Conservation (phyloP, 75 land plant genomes). For the Chamaecyparis obtusa region DNA sequence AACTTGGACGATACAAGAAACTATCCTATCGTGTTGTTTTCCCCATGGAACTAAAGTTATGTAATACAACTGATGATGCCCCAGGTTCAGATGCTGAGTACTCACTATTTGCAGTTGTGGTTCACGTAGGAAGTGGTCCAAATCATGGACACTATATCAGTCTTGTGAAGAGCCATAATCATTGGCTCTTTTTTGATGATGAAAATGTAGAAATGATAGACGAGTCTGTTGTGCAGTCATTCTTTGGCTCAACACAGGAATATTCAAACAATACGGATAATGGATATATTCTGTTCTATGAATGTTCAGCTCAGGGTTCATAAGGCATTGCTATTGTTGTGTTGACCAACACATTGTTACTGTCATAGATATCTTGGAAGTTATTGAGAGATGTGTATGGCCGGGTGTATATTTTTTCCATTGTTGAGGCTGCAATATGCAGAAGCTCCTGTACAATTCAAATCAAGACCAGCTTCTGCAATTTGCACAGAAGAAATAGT, state of each 20-base stretch:
- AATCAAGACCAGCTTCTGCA: slow-evolving; percentile 1
- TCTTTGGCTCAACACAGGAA: slow-evolving; percentile 41
- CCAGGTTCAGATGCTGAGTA: slow-evolving; percentile 41
- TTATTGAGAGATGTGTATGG: background rate
- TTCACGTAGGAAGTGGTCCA: slow-evolving; percentile 44
- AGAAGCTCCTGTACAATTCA: slow-evolving; percentile 7
- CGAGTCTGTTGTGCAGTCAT: slow-evolving; percentile 32
- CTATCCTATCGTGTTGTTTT: slow-evolving; percentile 38
- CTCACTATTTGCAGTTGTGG: slow-evolving; percentile 43
- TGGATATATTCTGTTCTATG: slow-evolving; percentile 41
- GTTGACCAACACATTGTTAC: too few species aligned
- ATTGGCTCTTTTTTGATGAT: slow-evolving; percentile 46
- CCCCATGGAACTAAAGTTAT: slow-evolving; percentile 36
- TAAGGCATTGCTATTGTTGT: background rate
- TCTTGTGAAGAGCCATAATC: slow-evolving; percentile 48
- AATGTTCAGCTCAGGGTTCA: slow-evolving; percentile 11
- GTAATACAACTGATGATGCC: slow-evolving; percentile 35
- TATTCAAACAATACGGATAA: slow-evolving; percentile 41
- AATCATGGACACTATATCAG: slow-evolving; percentile 46
- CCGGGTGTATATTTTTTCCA: background rate
- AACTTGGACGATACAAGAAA: slow-evolving; percentile 48
- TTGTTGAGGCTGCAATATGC: slow-evolving; percentile 1
- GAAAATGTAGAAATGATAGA: slow-evolving; percentile 46
- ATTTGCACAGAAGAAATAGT: background rate
- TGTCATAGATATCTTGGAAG: background rate